Conservation (phyloP, 192 early-diverging fungal species). For the Podila minutissima region DNA sequence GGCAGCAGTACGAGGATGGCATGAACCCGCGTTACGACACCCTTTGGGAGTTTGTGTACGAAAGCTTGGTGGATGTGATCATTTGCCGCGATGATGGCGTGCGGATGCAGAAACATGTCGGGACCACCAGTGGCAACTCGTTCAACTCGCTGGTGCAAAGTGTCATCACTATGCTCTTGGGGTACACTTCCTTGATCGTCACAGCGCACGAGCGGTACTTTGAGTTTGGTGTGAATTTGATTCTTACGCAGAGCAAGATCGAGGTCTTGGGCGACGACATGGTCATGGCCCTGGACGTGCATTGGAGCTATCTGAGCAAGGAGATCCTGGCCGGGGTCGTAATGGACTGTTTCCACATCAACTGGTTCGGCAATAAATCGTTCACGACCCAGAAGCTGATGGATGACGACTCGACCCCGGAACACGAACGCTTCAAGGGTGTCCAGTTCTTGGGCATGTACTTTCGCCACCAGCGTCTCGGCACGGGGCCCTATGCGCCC, state of each 20-base stretch:
- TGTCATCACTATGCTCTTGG: slow-evolving; percentile 36
- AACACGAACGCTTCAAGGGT: slow-evolving; percentile 9
- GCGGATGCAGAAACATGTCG: slow-evolving; percentile 40
- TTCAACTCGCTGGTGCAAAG: slow-evolving; percentile 47
- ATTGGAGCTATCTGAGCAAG: slow-evolving; percentile 21
- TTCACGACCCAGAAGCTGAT: slow-evolving; percentile 28
- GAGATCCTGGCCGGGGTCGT: slow-evolving; percentile 22
- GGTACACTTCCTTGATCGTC: slow-evolving; percentile 36
- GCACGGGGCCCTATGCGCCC: slow-evolving; percentile 15
- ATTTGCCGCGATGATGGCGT: slow-evolving; percentile 48
- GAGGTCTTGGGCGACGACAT: slow-evolving; percentile 44
- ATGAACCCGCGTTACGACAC: slow-evolving; percentile 27
- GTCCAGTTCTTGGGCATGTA: slow-evolving; percentile 38
- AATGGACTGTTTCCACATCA: slow-evolving; percentile 29
- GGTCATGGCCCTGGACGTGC: slow-evolving; percentile 35
- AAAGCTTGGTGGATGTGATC: slow-evolving; percentile 28
- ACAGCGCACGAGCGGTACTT: slow-evolving; percentile 13
- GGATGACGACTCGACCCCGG: slow-evolving; percentile 10
- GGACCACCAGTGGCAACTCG: slow-evolving; percentile 45
- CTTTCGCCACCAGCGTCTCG: slow-evolving; percentile 31
- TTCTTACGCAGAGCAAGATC: slow-evolving; percentile 23
- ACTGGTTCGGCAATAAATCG: slow-evolving; percentile 44
- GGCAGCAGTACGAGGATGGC: slow-evolving; percentile 26
- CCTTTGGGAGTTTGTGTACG: slow-evolving; percentile 32
- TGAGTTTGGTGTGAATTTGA: slow-evolving; percentile 7